These are phyloP conservation scores for Prunus persica DNA, from an alignment of 306 rosid species.

Conservation along the genomic window DNA sequence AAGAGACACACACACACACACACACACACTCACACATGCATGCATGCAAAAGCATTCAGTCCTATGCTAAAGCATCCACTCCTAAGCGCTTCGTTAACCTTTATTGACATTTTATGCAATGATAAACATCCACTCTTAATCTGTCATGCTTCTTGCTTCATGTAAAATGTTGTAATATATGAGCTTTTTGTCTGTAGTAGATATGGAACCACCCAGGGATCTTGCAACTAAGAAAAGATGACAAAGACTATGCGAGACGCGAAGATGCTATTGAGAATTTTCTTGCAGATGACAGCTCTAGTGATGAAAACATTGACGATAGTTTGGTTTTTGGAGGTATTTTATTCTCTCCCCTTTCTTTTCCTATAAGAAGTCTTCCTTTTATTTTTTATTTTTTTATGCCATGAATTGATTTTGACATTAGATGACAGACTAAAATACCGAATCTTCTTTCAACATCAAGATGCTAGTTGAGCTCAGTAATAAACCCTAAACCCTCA, in stretches of 20 bases:
- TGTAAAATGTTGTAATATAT: slow-evolving; percentile 1
- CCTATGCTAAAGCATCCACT: neutral
- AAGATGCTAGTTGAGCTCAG: neutral
- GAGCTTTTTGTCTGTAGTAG: slow-evolving; percentile 50
- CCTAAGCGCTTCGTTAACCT: neutral
- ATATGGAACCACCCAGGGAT: slow-evolving; percentile 99
- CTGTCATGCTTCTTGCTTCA: slow-evolving; percentile 22
- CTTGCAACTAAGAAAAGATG: slow-evolving; percentile 88
- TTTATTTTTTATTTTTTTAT: no score
- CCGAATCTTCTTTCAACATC: neutral
- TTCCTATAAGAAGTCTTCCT: neutral
- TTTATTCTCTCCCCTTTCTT: neutral
- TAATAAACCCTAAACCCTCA: no score
- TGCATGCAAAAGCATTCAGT: neutral
- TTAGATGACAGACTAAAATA: neutral
- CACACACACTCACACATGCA: neutral
- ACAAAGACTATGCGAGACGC: slow-evolving; percentile 53
- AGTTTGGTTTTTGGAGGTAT: slow-evolving; percentile 73
- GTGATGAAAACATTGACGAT: slow-evolving; percentile 83
- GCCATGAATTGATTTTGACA: neutral
- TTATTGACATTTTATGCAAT: neutral
- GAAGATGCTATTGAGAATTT: slow-evolving; percentile 86
- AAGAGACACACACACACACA: neutral
- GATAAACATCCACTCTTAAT: neutral
- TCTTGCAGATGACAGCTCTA: slow-evolving; percentile 87